phyloP scores from a whole-genome alignment of 2,329 filamentous ascomycete genomes.

The Alternaria arbusti region DNA sequence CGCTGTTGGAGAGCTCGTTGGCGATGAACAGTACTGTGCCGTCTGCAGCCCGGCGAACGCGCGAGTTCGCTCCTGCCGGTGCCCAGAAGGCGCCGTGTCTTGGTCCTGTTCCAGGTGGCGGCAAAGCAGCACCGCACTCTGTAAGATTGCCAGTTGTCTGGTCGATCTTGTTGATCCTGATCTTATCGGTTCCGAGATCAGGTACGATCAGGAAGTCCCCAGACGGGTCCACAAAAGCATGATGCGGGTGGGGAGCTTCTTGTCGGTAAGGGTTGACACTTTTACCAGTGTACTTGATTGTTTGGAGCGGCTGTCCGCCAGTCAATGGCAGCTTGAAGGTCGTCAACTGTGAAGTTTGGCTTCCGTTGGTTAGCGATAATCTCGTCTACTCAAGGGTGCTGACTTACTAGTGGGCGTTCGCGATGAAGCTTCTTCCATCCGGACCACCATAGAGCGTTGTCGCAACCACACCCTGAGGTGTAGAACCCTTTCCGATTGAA shows the following conservation, averaged over 20 bases:
- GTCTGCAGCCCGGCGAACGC: conserved; percentile 24
- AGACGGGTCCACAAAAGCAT: conserved; percentile 58
- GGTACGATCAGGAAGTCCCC: conserved; percentile 58
- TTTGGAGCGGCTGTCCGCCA: conserved; percentile 34
- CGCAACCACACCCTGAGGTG: conserved; percentile 34
- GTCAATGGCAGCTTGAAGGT: conserved; percentile 46
- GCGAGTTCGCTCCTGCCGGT: conserved; percentile 23
- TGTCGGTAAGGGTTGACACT: conserved; percentile 59
- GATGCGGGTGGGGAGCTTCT: conserved; percentile 63
- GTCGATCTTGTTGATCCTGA: conserved; percentile 62
- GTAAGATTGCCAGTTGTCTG: conserved; percentile 54
- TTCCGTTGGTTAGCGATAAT: conserved; percentile 10
- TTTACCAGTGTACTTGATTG: conserved; percentile 40
- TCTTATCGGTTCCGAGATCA: conserved; percentile 62
- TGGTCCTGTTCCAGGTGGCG: conserved; percentile 58
- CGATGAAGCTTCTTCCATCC: conserved; percentile 39
- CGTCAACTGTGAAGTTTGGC: conserved; percentile 39
- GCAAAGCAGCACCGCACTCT: conserved; percentile 52
- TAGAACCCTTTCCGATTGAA: conserved; percentile 27
- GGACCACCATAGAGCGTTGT: conserved; percentile 37
- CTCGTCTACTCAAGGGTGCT: not conserved
- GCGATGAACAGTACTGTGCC: conserved; percentile 39
- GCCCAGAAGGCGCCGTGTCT: conserved; percentile 62
- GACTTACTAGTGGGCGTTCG: conserved; percentile 42
- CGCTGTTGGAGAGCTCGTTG: conserved; percentile 44